These are phyloP conservation scores for Candida orba DNA, from an alignment of 805 yeast genomes.

Conservation along the genomic window DNA sequence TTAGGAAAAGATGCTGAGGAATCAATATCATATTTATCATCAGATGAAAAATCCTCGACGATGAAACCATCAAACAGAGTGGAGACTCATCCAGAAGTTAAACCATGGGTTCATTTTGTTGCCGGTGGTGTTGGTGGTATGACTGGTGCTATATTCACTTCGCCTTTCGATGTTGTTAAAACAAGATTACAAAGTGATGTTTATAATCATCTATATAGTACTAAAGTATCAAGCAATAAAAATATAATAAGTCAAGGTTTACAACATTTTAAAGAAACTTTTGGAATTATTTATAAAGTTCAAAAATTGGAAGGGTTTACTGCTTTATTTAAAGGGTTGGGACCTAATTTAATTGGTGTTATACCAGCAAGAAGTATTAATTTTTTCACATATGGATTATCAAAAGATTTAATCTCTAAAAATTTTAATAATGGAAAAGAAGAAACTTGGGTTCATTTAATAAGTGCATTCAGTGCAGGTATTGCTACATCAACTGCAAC, in stretches of 20 bases:
- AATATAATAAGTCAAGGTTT: constrained; percentile 35
- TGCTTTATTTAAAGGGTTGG: constrained; percentile 89
- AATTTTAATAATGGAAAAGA: constrained; percentile 69
- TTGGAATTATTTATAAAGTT: constrained; percentile 60
- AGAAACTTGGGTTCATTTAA: constrained; percentile 75
- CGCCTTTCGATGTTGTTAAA: constrained; percentile 94
- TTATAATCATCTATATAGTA: constrained; percentile 47
- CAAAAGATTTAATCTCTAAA: constrained; percentile 66
- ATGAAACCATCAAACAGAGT: constrained; percentile 29
- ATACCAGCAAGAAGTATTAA: constrained; percentile 97
- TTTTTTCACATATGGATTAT: constrained; percentile 93
- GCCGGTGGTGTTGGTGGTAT: constrained; percentile 95
- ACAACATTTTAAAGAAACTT: constrained; percentile 79
- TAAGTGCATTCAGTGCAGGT: constrained; percentile 89
- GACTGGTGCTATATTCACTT: constrained; percentile 92
- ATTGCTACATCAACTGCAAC: constrained; percentile 92
- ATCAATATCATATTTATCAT: constrained; percentile 55
- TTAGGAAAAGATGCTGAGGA: constrained; percentile 49
- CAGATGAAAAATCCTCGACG: constrained; percentile 65
- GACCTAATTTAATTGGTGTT: constrained; percentile 95
- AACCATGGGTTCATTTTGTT: constrained; percentile 73
- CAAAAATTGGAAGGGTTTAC: constrained; percentile 72
- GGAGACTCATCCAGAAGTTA: constrained; percentile 23
- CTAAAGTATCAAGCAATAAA: not conserved
- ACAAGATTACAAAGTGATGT: constrained; percentile 91